These are phyloP conservation scores for Pterocarpus macrocarpus DNA, from an alignment of 306 rosid species.

Conservation along the genomic window DNA sequence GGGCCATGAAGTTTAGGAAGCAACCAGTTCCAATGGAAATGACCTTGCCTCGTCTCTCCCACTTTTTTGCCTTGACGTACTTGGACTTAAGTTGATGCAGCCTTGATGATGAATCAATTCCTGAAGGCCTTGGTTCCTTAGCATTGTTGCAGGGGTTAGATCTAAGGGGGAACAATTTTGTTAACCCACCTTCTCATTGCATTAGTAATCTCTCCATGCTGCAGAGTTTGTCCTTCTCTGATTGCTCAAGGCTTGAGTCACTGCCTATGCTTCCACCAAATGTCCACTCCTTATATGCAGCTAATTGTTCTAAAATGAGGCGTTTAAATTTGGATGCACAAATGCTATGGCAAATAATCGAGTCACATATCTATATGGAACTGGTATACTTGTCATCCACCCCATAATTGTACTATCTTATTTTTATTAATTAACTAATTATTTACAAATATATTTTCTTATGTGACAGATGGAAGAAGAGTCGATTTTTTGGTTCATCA, in stretches of 20 bases:
- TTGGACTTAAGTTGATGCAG: constrained; percentile 26
- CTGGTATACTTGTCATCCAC: background rate
- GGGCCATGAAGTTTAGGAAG: background rate
- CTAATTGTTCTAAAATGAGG: background rate
- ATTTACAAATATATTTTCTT: background rate
- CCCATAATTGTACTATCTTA: too few species aligned
- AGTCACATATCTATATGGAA: background rate
- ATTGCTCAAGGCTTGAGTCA: constrained; percentile 26
- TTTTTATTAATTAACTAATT: background rate
- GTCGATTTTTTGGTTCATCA: background rate
- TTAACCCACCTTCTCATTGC: background rate
- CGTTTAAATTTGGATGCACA: constrained; percentile 22
- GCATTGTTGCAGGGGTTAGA: constrained; percentile 10
- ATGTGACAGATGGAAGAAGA: constrained; percentile 30
- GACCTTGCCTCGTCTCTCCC: constrained; percentile 19
- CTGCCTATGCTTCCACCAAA: constrained; percentile 41
- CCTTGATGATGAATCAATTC: constrained; percentile 19
- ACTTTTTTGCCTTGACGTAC: background rate
- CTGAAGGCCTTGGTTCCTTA: constrained; percentile 21
- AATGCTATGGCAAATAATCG: constrained; percentile 12
- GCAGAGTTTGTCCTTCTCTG: constrained; percentile 27
- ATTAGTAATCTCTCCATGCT: constrained; percentile 5
- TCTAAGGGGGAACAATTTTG: constrained; percentile 29
- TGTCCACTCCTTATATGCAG: background rate
- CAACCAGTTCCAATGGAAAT: constrained; percentile 14